Conservation (phyloP, 345 rosid species). For the Salix dunnii region DNA sequence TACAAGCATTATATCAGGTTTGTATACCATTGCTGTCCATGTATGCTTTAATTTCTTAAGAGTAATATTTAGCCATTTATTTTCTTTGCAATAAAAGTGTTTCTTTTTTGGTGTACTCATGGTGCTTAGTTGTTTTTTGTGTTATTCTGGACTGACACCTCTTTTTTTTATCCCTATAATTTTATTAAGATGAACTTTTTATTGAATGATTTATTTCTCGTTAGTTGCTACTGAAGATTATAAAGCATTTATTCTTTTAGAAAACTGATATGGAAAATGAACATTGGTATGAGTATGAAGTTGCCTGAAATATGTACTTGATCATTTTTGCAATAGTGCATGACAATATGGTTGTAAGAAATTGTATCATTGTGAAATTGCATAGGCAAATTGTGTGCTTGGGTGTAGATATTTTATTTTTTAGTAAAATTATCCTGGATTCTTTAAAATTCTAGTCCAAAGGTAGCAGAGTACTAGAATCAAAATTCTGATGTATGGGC, state of each 20-base stretch:
- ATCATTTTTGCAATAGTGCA: neutral
- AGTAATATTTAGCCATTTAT: constrained; percentile 4
- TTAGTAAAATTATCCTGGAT: neutral
- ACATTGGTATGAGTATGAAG: neutral
- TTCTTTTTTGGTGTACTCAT: neutral
- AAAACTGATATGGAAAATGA: neutral
- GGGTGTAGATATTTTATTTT: neutral
- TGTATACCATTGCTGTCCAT: constrained; percentile 13
- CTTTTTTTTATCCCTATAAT: neutral
- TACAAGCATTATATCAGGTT: constrained; percentile 90
- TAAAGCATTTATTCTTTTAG: neutral
- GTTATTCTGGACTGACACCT: too few species aligned
- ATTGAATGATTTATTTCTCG: neutral
- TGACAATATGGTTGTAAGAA: neutral
- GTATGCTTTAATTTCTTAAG: neutral
- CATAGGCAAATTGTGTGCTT: neutral
- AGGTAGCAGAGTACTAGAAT: neutral
- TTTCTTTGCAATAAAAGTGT: neutral
- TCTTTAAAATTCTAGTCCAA: neutral
- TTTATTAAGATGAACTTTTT: neutral
- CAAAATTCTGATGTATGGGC: neutral
- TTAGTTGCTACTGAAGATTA: neutral
- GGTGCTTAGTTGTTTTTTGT: neutral
- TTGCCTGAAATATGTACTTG: neutral
- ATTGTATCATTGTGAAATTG: neutral